phyloP scores from a whole-genome alignment of 805 yeast genomes.

The Saturnispora besseyi region DNA sequence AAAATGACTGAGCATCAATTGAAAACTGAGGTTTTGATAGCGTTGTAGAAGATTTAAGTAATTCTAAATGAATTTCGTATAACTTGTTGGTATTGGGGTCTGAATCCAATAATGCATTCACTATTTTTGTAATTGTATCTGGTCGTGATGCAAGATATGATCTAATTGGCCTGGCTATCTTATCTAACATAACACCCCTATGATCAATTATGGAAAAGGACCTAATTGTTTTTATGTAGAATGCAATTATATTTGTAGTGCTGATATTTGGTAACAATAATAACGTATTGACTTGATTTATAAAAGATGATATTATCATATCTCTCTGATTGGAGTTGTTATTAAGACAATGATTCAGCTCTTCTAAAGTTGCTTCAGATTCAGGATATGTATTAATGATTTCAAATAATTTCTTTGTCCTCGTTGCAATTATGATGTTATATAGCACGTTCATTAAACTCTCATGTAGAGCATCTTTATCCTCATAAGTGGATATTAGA shows the following conservation, averaged over 20 bases:
- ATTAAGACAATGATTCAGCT: slow-evolving; percentile 43
- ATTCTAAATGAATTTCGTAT: slow-evolving; percentile 36
- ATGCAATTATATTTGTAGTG: slow-evolving; percentile 61
- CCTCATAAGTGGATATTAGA: slow-evolving; percentile 3
- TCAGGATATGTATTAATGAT: slow-evolving; percentile 47
- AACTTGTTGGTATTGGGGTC: slow-evolving; percentile 33
- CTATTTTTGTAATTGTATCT: slow-evolving; percentile 64
- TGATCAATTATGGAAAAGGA: slow-evolving; percentile 77
- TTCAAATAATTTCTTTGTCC: slow-evolving; percentile 51
- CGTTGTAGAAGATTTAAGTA: slow-evolving; percentile 2
- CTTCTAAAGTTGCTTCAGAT: slow-evolving; percentile 45
- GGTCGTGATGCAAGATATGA: slow-evolving; percentile 59
- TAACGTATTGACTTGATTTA: slow-evolving; percentile 32
- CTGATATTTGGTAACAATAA: slow-evolving; percentile 74
- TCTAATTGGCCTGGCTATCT: slow-evolving; percentile 69
- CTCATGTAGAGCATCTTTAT: slow-evolving; percentile 6
- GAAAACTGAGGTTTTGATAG: slow-evolving; percentile 13
- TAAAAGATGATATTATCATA: slow-evolving; percentile 42
- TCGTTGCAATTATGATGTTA: slow-evolving; percentile 28
- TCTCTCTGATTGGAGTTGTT: slow-evolving; percentile 41
- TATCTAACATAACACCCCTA: slow-evolving; percentile 71
- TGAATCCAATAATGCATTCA: slow-evolving; percentile 56
- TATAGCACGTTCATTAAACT: slow-evolving; percentile 17
- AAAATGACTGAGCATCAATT: neutral
- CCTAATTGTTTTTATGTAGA: slow-evolving; percentile 62